Base-by-base conservation (phyloP, 805 yeast species). In the Wickerhamiella kazuoi region DNA sequence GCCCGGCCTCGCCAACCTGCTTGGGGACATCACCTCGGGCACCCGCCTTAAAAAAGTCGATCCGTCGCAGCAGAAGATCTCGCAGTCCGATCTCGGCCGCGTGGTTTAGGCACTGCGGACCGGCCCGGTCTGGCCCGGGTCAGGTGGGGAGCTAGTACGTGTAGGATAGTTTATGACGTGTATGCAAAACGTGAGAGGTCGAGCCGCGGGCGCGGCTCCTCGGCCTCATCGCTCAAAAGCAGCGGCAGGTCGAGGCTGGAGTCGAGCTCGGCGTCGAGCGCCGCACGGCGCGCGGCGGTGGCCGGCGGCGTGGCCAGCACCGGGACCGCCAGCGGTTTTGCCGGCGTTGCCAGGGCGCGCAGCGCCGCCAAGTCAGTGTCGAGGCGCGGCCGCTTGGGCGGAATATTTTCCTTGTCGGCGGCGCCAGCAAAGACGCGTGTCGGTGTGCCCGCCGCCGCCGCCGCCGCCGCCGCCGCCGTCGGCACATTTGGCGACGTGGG, bases 21-120 rank as follows among this genome's bases (percentile, higher is more conserved):
- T 59, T 1, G 59, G 60, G 15, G 62, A 59, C 36, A 59, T 59
- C 41, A 51, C 54, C 23, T 51, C 46, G 19, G 62, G 62, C 19
- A 44, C 42, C 41, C 35, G 49, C 4, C 48, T 59, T 29, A 46
- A 50, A 36, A 54, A 56, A 39, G 61, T 57, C 11, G 53, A 47
- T 36, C 44, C 47, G 33, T 36, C 48, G 20, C 46, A 53, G 34
- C 57, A 58, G 42, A 42, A 46, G 36, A 47, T 52, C 18, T 44
- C 51, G 23, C 42, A 16, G 3, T 33, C 29, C 15, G 46, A 40
- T 15, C 47, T 55, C 16, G 60, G 60, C 7, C 45, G 51, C 14
- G 58, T 54, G 18, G 29, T 54, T 23, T 31, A 17, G 21, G n/a
- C n/a, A n/a, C n/a, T n/a, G n/a, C n/a, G n/a, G n/a, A n/a, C n/a